Evolutionary conservation across 192 early-diverging fungal species (phyloP), one percentile per base, ranked within the genome.

Genomic region (Physocladia obscura): DNA sequence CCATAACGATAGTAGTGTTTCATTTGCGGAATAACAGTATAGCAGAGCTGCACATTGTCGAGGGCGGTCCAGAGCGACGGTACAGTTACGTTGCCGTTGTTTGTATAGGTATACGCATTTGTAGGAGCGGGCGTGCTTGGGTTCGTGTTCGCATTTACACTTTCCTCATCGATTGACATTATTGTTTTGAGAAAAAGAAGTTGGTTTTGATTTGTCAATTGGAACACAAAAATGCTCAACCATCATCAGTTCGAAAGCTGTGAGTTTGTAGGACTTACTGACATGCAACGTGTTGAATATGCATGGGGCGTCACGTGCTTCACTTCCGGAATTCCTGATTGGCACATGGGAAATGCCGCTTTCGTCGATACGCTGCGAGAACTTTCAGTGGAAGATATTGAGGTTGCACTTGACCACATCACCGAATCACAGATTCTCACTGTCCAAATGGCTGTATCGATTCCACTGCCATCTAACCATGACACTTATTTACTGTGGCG

Each of bases 1-100:
- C 84, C 84, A 39, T 82, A 79, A 2, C 79, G 62, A 52, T 85
- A 85, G 71, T 79, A 85, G 49, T 79, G 63, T 67, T 76, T 81
- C 35, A 80, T 62, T 58, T 85, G 81, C 15, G 63, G 71, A 39
- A 73, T 59, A 1, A 67, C 55, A 4, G 71, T 73, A 56, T 67
- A 73, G 63, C 71, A 73, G 1, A 73, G 71, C 71, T 73, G 71
- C n/a, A 73, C 32, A 0, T 29, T 57, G 49, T 73, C 71, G 29
- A 73, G 34, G n/a, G 71, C 40, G 11, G 40, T 44, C 40, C 40
- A 44, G 11, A 44, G n/a, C 40, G 40, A 44, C 8, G 40, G 40
- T 13, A 44, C n/a, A 8, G 8, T 8, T n/a, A 44, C 40, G 40
- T 44, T n/a, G n/a, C n/a, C n/a, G n/a, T n/a, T n/a, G n/a, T n/a